A percentile compares a stretch with the other conserved stretches of the same genome.
Conservation (phyloP, 305 asterid species). For the Euphrasia arctica region DNA sequence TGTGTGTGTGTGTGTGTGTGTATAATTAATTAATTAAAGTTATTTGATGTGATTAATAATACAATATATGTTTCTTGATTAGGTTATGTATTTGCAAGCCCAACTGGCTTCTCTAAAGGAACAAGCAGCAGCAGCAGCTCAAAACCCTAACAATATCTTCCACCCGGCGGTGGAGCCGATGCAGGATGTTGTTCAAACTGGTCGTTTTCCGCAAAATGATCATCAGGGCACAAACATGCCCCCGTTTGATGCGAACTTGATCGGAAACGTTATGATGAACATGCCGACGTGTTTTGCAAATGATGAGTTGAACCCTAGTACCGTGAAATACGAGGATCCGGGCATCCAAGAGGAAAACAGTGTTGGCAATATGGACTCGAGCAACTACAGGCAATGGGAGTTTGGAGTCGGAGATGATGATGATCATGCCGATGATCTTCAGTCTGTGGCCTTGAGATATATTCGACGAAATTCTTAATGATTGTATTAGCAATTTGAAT, state of each 20-base stretch:
- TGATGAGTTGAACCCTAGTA: background rate
- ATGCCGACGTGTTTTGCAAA: background rate
- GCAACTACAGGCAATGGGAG: slow-evolving; percentile 38
- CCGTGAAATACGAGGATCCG: background rate
- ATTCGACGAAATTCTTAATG: slow-evolving; percentile 24
- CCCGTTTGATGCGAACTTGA: background rate
- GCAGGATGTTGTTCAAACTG: background rate
- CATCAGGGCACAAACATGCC: background rate
- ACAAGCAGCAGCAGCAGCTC: slow-evolving; percentile 1
- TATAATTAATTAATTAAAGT: too few species aligned
- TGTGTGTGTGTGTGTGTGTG: background rate
- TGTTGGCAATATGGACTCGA: slow-evolving; percentile 47
- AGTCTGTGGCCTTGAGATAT: slow-evolving; percentile 70
- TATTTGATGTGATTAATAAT: background rate
- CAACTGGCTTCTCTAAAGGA: slow-evolving; percentile 4
- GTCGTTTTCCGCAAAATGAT: background rate
- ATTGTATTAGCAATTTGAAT: too few species aligned
- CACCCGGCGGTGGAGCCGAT: background rate
- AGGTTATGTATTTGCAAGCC: slow-evolving; percentile 10
- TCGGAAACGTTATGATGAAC: background rate
- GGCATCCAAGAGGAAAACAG: slow-evolving; percentile 37
- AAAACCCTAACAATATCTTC: background rate
- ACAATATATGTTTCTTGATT: background rate
- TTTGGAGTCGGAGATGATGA: slow-evolving; percentile 28
- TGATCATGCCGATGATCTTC: slow-evolving; percentile 59